Base-by-base conservation (phyloP, 78 protist genomes). In the Dictyostelium capitatum region DNA sequence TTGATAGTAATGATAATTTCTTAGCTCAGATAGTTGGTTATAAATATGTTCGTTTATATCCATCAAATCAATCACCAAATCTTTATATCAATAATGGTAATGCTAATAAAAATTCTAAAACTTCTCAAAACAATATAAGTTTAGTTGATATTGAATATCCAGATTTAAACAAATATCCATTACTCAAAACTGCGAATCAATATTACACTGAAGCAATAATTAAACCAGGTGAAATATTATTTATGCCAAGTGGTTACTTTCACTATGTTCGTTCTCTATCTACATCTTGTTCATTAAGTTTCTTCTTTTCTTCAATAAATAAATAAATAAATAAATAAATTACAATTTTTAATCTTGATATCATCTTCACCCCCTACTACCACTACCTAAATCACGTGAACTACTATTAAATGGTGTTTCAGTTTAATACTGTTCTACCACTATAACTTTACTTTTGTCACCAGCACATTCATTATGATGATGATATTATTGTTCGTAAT, bases 11-110 rank as follows among this genome's bases (percentile, higher is more conserved):
- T 23, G 95, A 96, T 80, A 96, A 93, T 70, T 43, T 89, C 19
- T 64, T 96, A 30, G 48, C 89, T n/a, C 97, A 95, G 53, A 91
- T 92, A 11, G 91, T 74, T 51, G 97, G 97, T 20, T 37, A 30
- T 78, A 95, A 95, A 87, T 95, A 95, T 67, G 70, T 95, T 53
- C 62, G 97, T 14, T 72, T 95, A 12, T 95, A 83, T 69, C 62
- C 14, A 17, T 73, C 32, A 12, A 48, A 12, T 17, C 46, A 81
- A 32, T 51, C 47, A 30, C 47, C 77, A 47, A 4, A 72, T 28
- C 67, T 95, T 14, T 78, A 95, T 51, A 17, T 83, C 3, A 53
- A 82, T 9, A 32, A 37, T 8, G 28, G 19, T 32, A 25, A 25
- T 17, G 56, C 3, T 30, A 1, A 19, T 47, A 37, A 47, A 6